Conservation (phyloP, 805 yeast genomes). For the Priceomyces carsonii region DNA sequence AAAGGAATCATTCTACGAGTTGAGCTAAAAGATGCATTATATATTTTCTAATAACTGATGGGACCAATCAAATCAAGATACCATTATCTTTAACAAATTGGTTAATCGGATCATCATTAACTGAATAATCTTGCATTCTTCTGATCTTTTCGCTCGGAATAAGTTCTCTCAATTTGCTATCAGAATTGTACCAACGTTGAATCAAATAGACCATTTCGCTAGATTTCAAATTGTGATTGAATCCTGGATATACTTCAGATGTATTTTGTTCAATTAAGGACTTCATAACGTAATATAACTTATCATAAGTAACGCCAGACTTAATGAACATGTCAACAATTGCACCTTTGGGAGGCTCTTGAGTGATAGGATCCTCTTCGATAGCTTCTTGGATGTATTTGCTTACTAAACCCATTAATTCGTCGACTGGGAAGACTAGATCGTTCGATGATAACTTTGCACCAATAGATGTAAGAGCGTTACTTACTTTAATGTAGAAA, state of each 20-base stretch:
- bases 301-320: conserved; percentile 64
- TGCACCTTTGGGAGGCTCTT: conserved; percentile 51
- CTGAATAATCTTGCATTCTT: conserved; percentile 45
- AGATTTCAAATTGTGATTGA: conserved; percentile 35
- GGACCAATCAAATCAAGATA: conserved; percentile 11
- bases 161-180: conserved; percentile 61
- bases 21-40: conserved; percentile 20
- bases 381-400: conserved; percentile 47
- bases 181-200: conserved; percentile 65
- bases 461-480: conserved; percentile 54
- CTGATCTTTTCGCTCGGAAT: conserved; percentile 49
- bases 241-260: conserved; percentile 52
- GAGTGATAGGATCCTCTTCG: conserved; percentile 29
- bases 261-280: conserved; percentile 62
- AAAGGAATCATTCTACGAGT: conserved; percentile 46
- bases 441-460: conserved; percentile 66
- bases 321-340: conserved; percentile 63
- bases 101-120: conserved; percentile 58
- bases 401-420: conserved; percentile 64
- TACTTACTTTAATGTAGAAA: conserved; percentile 37
- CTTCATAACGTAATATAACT: conserved; percentile 62
- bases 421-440: conserved; percentile 76
- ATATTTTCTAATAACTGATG: conserved; percentile 3
- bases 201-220: conserved; percentile 66
- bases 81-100: conserved; percentile 20